A percentile compares a stretch with the other conserved stretches of the same genome.
These are phyloP conservation scores for Trifolium pratense DNA, from an alignment of 306 rosid genomes.

Conservation along the genomic window DNA sequence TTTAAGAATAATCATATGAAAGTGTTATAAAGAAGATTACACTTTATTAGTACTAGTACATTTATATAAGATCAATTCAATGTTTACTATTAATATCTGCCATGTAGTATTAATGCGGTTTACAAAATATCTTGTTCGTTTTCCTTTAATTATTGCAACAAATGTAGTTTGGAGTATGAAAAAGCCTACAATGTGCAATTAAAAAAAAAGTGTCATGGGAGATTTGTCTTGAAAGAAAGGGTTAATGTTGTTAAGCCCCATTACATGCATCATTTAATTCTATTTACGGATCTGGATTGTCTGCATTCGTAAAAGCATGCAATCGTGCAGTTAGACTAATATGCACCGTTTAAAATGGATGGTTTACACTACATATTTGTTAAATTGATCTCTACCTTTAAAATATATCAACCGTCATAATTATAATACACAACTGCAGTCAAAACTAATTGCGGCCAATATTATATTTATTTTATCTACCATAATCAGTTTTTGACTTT, in stretches of 20 bases:
- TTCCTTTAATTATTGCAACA: background rate
- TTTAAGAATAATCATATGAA: background rate
- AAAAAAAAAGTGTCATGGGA: background rate
- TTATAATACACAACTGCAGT: too few species aligned
- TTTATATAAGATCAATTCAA: background rate
- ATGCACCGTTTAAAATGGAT: too few species aligned
- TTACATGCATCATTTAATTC: background rate
- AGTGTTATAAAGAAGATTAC: background rate
- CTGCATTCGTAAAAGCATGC: too few species aligned
- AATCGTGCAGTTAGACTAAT: too few species aligned
- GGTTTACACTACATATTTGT: too few species aligned
- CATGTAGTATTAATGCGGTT: conserved; percentile 6
- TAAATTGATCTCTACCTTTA: too few species aligned
- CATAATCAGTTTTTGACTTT: too few species aligned
- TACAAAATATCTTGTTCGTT: background rate
- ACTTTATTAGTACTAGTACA: background rate
- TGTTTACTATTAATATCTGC: background rate
- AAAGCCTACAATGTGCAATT: background rate
- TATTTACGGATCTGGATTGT: too few species aligned
- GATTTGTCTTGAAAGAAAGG: background rate
- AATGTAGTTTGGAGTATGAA: background rate
- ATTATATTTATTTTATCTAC: too few species aligned
- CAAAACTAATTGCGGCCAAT: too few species aligned
- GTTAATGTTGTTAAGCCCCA: background rate
- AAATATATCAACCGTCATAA: too few species aligned